These are phyloP conservation scores for Xylona heveae DNA, from an alignment of 495 filamentous ascomycete genomes.

Conservation along the genomic window DNA sequence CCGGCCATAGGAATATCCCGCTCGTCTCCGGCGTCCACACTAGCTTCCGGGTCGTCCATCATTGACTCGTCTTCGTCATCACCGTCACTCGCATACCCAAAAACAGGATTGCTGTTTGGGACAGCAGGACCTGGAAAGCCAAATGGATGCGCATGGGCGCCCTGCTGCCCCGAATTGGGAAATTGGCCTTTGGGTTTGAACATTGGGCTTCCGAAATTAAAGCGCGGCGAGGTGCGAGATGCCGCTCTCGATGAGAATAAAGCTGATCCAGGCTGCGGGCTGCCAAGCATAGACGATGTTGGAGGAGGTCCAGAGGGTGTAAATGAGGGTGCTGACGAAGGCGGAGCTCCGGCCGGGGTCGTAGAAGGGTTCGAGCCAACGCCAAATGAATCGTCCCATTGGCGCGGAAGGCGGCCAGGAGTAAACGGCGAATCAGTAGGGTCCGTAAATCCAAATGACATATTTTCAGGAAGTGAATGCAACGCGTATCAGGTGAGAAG, in stretches of 20 bases:
- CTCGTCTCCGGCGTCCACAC: slow-evolving; percentile 1
- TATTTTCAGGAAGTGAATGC: too few relatives aligned
- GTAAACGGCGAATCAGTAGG: too few relatives aligned
- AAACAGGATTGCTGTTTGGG: slow-evolving; percentile 13
- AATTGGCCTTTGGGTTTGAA: too few relatives aligned
- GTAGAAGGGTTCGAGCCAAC: slow-evolving; percentile 33
- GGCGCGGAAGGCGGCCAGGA: neutral
- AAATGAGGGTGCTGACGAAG: slow-evolving; percentile 40
- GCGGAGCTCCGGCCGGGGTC: slow-evolving; percentile 57
- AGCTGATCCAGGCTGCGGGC: slow-evolving; percentile 34
- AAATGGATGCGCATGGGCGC: too few relatives aligned
- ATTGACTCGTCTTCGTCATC: slow-evolving; percentile 15
- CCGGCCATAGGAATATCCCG: neutral
- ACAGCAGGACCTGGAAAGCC: slow-evolving; percentile 10
- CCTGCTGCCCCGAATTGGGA: too few relatives aligned
- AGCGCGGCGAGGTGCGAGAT: neutral
- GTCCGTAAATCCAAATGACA: too few relatives aligned
- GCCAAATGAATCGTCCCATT: neutral
- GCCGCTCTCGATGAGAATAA: neutral
- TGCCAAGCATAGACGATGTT: slow-evolving; percentile 38
- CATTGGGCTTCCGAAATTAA: too few relatives aligned
- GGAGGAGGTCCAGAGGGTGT: slow-evolving; percentile 49
- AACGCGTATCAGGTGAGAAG: slow-evolving; percentile 4
- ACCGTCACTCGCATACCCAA: slow-evolving; percentile 13
- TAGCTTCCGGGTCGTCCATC: too few relatives aligned